These are phyloP conservation scores for Hyphodiscus hymeniophilus DNA, from an alignment of 495 filamentous ascomycete genomes.

Conservation along the genomic window DNA sequence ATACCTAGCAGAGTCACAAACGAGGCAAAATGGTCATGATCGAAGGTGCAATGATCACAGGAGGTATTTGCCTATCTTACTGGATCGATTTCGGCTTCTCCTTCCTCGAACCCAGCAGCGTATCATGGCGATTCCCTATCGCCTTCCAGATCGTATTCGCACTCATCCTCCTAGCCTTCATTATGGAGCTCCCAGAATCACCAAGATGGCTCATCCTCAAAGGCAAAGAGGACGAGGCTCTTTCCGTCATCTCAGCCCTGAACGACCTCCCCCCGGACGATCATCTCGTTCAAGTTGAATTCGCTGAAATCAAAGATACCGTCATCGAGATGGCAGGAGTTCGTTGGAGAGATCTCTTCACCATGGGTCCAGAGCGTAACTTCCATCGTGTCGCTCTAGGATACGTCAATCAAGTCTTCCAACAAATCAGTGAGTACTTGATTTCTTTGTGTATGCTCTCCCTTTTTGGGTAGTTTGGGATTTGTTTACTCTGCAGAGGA, in stretches of 20 bases:
- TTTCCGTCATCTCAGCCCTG: conserved; percentile 53
- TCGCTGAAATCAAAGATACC: conserved; percentile 66
- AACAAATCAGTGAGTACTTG: conserved; percentile 69
- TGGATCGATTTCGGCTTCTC: conserved; percentile 69
- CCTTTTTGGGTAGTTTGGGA: too few species aligned
- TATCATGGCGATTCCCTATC: conserved; percentile 69
- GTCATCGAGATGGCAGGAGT: conserved; percentile 63
- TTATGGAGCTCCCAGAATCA: conserved; percentile 62
- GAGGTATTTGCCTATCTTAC: conserved; percentile 64
- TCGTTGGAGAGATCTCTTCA: conserved; percentile 60
- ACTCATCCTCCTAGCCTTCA: conserved; percentile 47
- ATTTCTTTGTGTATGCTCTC: too few species aligned
- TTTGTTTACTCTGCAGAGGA: too few species aligned
- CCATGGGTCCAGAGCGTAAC: conserved; percentile 62
- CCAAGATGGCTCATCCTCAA: conserved; percentile 65
- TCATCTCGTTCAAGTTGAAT: conserved; percentile 51
- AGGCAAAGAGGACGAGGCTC: conserved; percentile 56
- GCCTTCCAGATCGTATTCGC: conserved; percentile 67
- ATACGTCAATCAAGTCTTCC: conserved; percentile 48
- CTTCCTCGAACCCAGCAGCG: conserved; percentile 52
- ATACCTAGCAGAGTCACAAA: conserved; percentile 19
- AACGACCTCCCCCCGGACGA: conserved; percentile 43
- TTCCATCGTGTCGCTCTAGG: conserved; percentile 64
- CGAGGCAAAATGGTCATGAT: conserved; percentile 76
- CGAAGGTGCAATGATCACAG: conserved; percentile 62